Percentiles rank a stretch among this genome's conserved stretches.
Evolutionary conservation across 768 basidiomycete genomes (phyloP).

Genomic region (Phaeotremella fagi): DNA sequence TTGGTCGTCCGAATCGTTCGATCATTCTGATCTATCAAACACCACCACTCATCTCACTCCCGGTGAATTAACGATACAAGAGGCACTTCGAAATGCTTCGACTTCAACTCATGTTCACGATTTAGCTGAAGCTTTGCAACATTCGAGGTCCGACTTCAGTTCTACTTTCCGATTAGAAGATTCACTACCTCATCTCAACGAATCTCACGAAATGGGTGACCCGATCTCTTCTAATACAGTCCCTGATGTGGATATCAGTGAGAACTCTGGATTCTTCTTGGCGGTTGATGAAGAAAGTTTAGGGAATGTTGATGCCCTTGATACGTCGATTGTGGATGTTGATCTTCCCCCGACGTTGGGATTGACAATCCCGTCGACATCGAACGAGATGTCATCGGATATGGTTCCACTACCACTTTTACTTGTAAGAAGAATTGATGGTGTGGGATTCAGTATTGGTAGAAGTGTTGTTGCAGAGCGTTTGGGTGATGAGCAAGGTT

Average conservation of each 20-base stretch:
- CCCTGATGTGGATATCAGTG: neutral
- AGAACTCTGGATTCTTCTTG: neutral
- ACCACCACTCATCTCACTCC: neutral
- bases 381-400: neutral
- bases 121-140: neutral
- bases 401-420: slow-evolving; percentile 18
- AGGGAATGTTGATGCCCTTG: neutral
- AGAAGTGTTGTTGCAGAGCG: slow-evolving; percentile 16
- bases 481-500: neutral
- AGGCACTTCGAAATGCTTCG: slow-evolving; percentile 5
- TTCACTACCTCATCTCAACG: neutral
- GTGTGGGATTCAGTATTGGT: slow-evolving; percentile 18
- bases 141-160: neutral
- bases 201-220: neutral
- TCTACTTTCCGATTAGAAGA: too few relatives aligned
- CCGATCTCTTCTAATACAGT: neutral
- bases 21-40: neutral
- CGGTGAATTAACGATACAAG: slow-evolving; percentile 8
- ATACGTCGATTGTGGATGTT: neutral
- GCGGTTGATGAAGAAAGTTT: neutral
- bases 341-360: neutral
- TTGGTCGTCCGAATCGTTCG: neutral
- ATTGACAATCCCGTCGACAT: neutral
- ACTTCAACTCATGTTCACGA: neutral
- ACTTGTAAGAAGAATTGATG: slow-evolving; percentile 17